Conservation (phyloP, 768 basidiomycete species). For the Hypsizygus marmoreus region DNA sequence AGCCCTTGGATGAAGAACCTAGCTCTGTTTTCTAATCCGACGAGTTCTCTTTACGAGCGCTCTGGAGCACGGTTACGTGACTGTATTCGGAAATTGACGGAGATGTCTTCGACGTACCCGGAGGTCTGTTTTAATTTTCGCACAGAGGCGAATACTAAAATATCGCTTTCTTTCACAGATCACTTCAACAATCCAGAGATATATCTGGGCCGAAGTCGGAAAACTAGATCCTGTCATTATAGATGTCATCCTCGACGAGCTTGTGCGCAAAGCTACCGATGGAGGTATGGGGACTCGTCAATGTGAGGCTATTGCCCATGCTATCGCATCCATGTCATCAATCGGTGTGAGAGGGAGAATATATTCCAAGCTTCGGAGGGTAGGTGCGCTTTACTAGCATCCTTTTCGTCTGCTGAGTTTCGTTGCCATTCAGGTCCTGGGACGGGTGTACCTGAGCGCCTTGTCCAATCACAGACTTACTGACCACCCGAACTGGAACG, state of each 20-base stretch:
- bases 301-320: slow-evolving; percentile 76
- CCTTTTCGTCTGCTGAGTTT: not conserved
- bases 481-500: slow-evolving; percentile 77
- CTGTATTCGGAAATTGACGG: slow-evolving; percentile 76
- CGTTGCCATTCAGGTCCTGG: slow-evolving; percentile 53
- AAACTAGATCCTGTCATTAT: slow-evolving; percentile 66
- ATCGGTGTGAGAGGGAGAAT: slow-evolving; percentile 79
- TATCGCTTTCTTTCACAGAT: slow-evolving; percentile 44
- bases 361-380: slow-evolving; percentile 79
- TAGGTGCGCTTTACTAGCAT: slow-evolving; percentile 24
- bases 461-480: slow-evolving; percentile 61
- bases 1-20: slow-evolving; percentile 90
- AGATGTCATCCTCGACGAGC: slow-evolving; percentile 77
- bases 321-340: slow-evolving; percentile 72
- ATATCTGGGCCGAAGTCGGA: slow-evolving; percentile 77
- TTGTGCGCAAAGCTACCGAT: slow-evolving; percentile 82
- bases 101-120: slow-evolving; percentile 70
- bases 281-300: slow-evolving; percentile 74
- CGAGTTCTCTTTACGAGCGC: slow-evolving; percentile 65
- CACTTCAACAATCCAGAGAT: slow-evolving; percentile 64
- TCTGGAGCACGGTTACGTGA: slow-evolving; percentile 78
- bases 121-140: slow-evolving; percentile 47
- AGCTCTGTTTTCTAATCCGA: slow-evolving; percentile 67
- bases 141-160: not conserved
- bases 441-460: slow-evolving; percentile 63